Evolutionary conservation across 441 rosid genomes (phyloP), one percentile per base, ranked within the genome.

Genomic region (Eugenia klotzschiana): DNA sequence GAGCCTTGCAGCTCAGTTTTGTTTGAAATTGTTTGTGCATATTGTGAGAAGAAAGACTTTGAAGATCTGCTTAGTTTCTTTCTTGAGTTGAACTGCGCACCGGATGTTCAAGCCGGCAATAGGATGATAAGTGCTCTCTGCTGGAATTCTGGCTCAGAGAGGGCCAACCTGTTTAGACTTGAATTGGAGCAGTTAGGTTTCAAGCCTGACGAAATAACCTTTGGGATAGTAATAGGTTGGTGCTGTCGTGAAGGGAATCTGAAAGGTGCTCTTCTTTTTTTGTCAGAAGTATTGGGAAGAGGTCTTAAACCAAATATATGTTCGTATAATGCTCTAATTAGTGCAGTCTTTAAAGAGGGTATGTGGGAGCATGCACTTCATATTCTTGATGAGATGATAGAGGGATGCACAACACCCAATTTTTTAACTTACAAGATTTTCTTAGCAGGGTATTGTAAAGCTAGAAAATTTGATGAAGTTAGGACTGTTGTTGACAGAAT

Each of bases 401-500:
- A 90, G 58, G 86, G 74, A 23, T 92, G 91, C 50, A 23, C 79
- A 49, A 41, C 80, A 50, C 94, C 89, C 0, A 73, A 88, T 86
- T 86, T 89, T 51, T 86, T 92, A 43, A 93, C 93, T 82, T 94
- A 84, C 88, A 86, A 83, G 88, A 85, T 90, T 83, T 90, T 94
- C 82, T 81, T 94, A 80, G 93, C 96, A 50, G 96, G 98, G 37
- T 94, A 91, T 86, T 94, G 95, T 88, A 93, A 90, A 87, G 93
- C 83, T 80, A 94, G 96, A 90, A 86, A 82, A 84, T 94, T 96
- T 88, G 93, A 92, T 81, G 93, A 91, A 87, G 93, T 88, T 56
- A 94, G 87, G 85, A 73, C 50, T 84, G 84, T 85, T 20, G 88
- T 94, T n/a, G 80, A 55, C 9, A 88, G 91, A 88, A 94, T 96